Base-by-base conservation (phyloP, 495 filamentous ascomycete genomes). In the Lepraria neglecta region DNA sequence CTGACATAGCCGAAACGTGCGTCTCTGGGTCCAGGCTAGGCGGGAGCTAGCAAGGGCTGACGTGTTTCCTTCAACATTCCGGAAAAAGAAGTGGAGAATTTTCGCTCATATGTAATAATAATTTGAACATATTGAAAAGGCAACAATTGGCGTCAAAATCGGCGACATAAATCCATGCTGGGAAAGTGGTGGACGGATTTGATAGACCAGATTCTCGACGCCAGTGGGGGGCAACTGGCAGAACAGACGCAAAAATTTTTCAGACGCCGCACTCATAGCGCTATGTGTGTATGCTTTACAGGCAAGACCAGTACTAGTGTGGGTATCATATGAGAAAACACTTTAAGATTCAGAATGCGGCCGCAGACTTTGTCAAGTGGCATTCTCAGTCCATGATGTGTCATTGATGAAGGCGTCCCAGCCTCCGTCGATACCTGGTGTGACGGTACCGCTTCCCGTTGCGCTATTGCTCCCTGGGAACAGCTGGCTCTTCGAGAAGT, bases 381-480 rank as follows among this genome's bases (percentile, higher is more conserved):
- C 61, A 24, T 64, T 69, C 43, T 69, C 67, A 24, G 35, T 28
- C 67, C 67, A 69, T 3, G 63, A 59, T 12, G 38, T 65, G 47
- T 67, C 64, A n/a, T 68, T 59, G 60, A 69, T 67, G 35, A 69
- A 69, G 14, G 67, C 60, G 47, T 69, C 67, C 65, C 65, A 69
- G 44, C 67, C 63, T 42, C 60, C 65, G 15, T 69, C 67, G 21
- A 69, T 24, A n/a, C 54, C 64, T 12, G 67, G 67, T 31, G 67
- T 69, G 21, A 31, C 67, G 46, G 59, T 69, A 35, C 67, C 67
- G 40, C 65, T 69, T 7, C 63, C 67, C n/a, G 62, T 56, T 27
- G 65, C 60, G 40, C 65, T 67, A 33, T 60, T 58, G 21, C 21
- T 50, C 4, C 52, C 33, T 4, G 48, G 30, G 33, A 61, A 63